These are phyloP conservation scores for Hygrophila difformis DNA, from an alignment of 257 asterid genomes.

Conservation along the genomic window DNA sequence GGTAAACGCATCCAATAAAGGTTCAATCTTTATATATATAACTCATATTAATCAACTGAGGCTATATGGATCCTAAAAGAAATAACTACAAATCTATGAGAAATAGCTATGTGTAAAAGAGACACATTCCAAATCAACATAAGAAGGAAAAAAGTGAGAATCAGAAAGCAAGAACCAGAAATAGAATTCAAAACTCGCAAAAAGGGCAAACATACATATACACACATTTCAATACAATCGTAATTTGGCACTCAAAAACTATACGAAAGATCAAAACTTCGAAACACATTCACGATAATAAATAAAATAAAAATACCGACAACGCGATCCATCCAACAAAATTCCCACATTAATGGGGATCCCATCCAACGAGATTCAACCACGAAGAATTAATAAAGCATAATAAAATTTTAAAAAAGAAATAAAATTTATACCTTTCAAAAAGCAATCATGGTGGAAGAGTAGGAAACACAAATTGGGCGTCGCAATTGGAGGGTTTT, in stretches of 20 bases:
- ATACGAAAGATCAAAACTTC: neutral
- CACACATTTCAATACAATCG: neutral
- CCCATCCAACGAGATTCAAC: neutral
- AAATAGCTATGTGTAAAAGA: slow-evolving; percentile 3
- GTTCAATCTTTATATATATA: neutral
- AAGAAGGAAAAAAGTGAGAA: neutral
- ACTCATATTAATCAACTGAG: neutral
- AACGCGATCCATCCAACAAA: neutral
- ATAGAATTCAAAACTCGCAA: slow-evolving; percentile 4
- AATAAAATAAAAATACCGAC: neutral
- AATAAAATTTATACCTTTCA: slow-evolving; percentile 16
- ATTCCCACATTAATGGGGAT: neutral
- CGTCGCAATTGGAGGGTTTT: too few species aligned
- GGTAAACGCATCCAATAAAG: neutral
- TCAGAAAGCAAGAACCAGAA: neutral
- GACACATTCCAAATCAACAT: slow-evolving; percentile 1
- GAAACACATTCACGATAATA: slow-evolving; percentile 6
- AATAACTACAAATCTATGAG: neutral
- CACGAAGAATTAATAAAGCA: neutral
- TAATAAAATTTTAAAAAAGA: too few species aligned
- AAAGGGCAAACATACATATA: too few species aligned
- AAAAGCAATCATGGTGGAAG: neutral
- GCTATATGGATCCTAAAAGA: neutral
- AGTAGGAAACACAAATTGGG: too few species aligned
- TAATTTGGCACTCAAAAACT: neutral